phyloP scores from a whole-genome alignment of 169 alveolate species.

The Plasmodium billcollinsi region DNA sequence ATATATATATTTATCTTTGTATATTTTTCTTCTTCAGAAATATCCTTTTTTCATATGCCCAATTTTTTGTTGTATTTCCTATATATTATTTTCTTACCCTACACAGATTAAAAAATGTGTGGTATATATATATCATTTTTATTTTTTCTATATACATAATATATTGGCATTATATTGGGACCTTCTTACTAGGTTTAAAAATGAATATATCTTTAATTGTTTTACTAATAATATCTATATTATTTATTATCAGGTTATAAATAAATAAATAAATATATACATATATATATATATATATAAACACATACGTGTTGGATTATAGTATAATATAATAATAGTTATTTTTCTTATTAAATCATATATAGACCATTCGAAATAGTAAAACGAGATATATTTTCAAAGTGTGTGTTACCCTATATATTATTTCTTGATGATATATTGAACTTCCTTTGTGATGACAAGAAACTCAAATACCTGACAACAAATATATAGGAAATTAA shows the following conservation, averaged over 20 bases:
- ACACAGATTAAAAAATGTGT: conserved; percentile 59
- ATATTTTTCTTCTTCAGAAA: neutral
- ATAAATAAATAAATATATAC: too few relatives aligned
- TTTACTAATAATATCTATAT: conserved; percentile 14
- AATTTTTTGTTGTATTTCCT: conserved; percentile 27
- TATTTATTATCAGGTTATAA: conserved; percentile 54
- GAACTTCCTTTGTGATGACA: conserved; percentile 25
- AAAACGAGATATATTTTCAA: conserved; percentile 51
- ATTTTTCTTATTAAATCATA: neutral
- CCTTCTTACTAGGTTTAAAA: conserved; percentile 18
- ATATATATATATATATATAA: too few relatives aligned
- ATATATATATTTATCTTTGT: neutral
- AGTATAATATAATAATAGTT: too few relatives aligned
- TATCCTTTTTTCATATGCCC: conserved; percentile 45
- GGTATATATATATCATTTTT: conserved; percentile 55
- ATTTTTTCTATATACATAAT: conserved; percentile 22
- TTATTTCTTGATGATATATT: conserved; percentile 59
- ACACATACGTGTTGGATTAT: too few relatives aligned
- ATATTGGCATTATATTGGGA: conserved; percentile 19
- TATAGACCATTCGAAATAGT: conserved; percentile 69
- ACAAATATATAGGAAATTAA: too few relatives aligned
- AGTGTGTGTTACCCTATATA: conserved; percentile 64
- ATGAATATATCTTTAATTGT: conserved; percentile 36
- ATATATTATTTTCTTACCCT: conserved; percentile 40
- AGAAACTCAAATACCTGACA: conserved; percentile 42